Evolutionary conservation across 176 grass and related monocot genomes (phyloP).

Genomic region (Dactylis glomerata): DNA sequence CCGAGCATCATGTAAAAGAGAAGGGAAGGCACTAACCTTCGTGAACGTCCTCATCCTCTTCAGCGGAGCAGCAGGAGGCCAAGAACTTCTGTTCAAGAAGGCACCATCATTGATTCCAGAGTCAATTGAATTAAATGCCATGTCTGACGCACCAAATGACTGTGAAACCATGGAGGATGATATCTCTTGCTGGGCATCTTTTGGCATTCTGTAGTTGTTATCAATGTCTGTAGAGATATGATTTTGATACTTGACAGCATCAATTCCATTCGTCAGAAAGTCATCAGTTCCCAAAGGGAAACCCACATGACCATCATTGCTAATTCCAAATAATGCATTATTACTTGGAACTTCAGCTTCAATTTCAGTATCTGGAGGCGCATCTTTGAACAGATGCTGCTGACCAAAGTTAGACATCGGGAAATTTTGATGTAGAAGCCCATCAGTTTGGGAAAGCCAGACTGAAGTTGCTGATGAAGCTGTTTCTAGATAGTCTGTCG

Average conservation of each 20-base stretch:
- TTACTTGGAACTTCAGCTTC: conserved; percentile 51
- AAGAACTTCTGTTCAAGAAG: conserved; percentile 61
- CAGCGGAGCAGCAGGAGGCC: conserved; percentile 49
- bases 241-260: conserved; percentile 64
- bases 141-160: conserved; percentile 73
- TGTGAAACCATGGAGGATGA: conserved; percentile 84
- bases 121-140: conserved; percentile 91
- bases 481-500: conserved; percentile 64
- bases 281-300: conserved; percentile 59
- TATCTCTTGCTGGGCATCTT: conserved; percentile 73
- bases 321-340: conserved; percentile 62
- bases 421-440: conserved; percentile 65
- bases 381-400: conserved; percentile 60
- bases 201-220: conserved; percentile 54
- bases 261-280: conserved; percentile 61
- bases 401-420: conserved; percentile 59
- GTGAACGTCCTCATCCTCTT: conserved; percentile 82
- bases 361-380: conserved; percentile 44
- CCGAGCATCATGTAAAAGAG: background rate
- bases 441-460: conserved; percentile 77
- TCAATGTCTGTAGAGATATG: conserved; percentile 66
- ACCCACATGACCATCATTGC: conserved; percentile 50
- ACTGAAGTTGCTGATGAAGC: conserved; percentile 82
- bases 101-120: conserved; percentile 60
- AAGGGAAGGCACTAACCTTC: conserved; percentile 51